Conservation (phyloP, 495 filamentous ascomycete genomes). For the Aspergillus biplanus region DNA sequence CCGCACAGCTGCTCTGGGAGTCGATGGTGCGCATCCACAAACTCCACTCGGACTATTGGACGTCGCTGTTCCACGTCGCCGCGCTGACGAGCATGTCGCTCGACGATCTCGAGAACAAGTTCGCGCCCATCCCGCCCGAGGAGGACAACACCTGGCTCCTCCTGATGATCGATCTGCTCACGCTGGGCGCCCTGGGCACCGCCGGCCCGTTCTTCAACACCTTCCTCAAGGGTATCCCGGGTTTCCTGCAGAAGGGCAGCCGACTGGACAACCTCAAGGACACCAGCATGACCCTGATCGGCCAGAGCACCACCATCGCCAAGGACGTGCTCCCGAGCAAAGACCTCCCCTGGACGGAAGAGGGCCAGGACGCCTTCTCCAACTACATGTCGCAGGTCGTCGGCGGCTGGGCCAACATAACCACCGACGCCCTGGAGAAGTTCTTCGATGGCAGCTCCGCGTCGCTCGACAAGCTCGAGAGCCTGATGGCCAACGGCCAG, state of each 20-base stretch:
- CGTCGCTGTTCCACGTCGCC: background rate
- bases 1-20: constrained; percentile 1
- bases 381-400: constrained; percentile 28
- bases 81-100: background rate
- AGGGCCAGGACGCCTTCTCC: constrained; percentile 27
- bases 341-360: background rate
- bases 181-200: constrained; percentile 25
- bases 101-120: constrained; percentile 32
- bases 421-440: background rate
- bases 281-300: constrained; percentile 1
- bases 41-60: background rate
- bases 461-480: constrained; percentile 19
- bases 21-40: constrained; percentile 2
- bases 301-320: constrained; percentile 5
- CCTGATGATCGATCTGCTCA: constrained; percentile 30
- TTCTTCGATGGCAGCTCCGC: constrained; percentile 11
- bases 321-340: constrained; percentile 1
- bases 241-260: background rate
- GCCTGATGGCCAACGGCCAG: constrained; percentile 31
- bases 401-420: constrained; percentile 21
- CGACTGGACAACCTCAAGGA: background rate
- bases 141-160: constrained; percentile 25
- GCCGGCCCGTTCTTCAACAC: constrained; percentile 32
- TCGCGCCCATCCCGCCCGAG: constrained; percentile 33
- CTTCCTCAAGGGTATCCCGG: background rate